Base-by-base conservation (phyloP, 2,329 filamentous ascomycete genomes). In the Aotearoamyces nothofagi region DNA sequence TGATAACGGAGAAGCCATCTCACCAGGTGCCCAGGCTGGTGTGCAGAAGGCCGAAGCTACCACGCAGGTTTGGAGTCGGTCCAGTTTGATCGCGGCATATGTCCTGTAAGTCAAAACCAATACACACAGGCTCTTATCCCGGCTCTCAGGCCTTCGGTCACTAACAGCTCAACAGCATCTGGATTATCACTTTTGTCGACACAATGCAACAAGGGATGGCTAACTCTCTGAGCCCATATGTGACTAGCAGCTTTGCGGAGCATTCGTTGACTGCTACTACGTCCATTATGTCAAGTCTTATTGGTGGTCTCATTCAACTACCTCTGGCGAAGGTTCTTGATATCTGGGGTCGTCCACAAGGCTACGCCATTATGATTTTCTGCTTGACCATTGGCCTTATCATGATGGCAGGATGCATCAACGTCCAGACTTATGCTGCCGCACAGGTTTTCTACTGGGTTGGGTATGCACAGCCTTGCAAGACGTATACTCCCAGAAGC, bases 341-440 rank as follows among this genome's bases (percentile, higher is more conserved):
- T 51, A 56, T 76, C 19, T 79, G 69, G 58, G 75, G 73, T 32
- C 67, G 75, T 22, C 65, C 73, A n/a, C 66, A 77, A 43, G 74
- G 71, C 8, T 67, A 75, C 38, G 46, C 61, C n/a, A 36, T 73
- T 25, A 66, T 66, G 43, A 52, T 72, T 3, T 32, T 57, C 5
- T 53, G 69, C 32, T 61, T 63, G 39, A 58, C 63, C 3, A 31
- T 69, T 7, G 60, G 59, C 5, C 58, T 78, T 35, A 58, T 75
- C 38, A 61, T 82, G 50, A 78, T 78, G 57, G 78, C 77, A 9
- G 60, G 57, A 0, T 77, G 66, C 45, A 57, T 62, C 5, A 63
- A 63, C 33, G 58, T 78, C 11, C 47, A 63, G 32, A 68, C 62
- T 0, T 79, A 71, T 44, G 65, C 66, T 23, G 72, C 70, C 4